Percentiles rank a stretch among this genome's conserved stretches.
phyloP scores from a whole-genome alignment of 495 filamentous ascomycete species.

The Lophiotrema nucula region DNA sequence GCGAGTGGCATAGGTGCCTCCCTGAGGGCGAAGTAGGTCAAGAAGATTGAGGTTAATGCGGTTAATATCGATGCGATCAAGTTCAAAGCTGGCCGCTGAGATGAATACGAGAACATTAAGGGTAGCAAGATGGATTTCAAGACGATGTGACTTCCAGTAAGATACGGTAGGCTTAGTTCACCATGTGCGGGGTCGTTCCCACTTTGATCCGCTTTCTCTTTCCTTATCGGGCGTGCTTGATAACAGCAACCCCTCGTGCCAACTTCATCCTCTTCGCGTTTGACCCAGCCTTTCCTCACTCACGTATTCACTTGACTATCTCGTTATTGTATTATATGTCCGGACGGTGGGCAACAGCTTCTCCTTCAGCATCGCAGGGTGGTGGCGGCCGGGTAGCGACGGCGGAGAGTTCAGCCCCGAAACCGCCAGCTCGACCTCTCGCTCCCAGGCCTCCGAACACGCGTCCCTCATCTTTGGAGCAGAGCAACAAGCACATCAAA shows the following conservation, averaged over 20 bases:
- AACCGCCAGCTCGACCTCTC: background rate
- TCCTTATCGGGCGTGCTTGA: background rate
- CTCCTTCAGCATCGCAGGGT: background rate
- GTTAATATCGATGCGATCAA: background rate
- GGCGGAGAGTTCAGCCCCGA: background rate
- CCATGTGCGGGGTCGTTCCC: background rate
- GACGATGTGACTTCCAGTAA: no score
- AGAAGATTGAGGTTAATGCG: background rate
- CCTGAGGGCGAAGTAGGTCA: background rate
- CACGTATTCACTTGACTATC: background rate
- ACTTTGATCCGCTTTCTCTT: background rate
- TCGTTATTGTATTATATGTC: background rate
- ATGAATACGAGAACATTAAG: background rate
- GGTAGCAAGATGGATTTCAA: background rate
- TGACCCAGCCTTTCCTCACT: background rate
- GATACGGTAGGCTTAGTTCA: no score
- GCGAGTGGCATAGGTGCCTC: no score
- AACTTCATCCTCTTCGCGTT: background rate
- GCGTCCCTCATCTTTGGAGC: no score
- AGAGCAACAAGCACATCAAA: background rate
- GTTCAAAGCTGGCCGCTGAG: background rate
- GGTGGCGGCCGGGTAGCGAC: background rate
- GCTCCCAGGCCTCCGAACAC: background rate
- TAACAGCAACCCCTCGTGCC: background rate
- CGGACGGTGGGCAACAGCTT: background rate